Evolutionary conservation across 192 early-diverging fungal genomes (phyloP).

Genomic region (Podila clonocystis): DNA sequence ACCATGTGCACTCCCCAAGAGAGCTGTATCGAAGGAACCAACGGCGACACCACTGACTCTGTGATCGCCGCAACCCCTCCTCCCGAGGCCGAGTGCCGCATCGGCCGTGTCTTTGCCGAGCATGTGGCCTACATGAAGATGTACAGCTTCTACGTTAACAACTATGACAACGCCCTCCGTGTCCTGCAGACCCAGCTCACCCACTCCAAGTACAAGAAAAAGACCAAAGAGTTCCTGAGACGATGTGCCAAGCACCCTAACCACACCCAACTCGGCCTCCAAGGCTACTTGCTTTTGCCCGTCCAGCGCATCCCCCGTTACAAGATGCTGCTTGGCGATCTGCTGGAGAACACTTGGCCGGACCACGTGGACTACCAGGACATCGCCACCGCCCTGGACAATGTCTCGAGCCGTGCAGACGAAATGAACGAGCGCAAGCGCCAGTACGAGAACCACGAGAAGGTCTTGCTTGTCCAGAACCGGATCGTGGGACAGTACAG

Average conservation of each 20-base stretch:
- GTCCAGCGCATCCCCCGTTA: slow-evolving; percentile 94
- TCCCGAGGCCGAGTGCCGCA: slow-evolving; percentile 35
- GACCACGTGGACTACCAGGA: slow-evolving; percentile 78
- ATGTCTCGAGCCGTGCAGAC: slow-evolving; percentile 70
- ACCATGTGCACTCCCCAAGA: neutral
- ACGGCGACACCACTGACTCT: neutral
- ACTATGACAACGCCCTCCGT: slow-evolving; percentile 77
- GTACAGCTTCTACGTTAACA: slow-evolving; percentile 88
- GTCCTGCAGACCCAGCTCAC: slow-evolving; percentile 58
- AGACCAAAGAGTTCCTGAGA: slow-evolving; percentile 50
- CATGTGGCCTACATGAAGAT: slow-evolving; percentile 82
- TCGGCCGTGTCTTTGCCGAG: slow-evolving; percentile 77
- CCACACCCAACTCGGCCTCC: slow-evolving; percentile 84
- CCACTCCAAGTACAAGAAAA: slow-evolving; percentile 44
- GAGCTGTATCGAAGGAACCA: neutral
- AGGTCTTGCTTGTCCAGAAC: slow-evolving; percentile 60
- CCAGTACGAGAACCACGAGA: slow-evolving; percentile 67
- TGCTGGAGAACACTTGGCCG: slow-evolving; percentile 73
- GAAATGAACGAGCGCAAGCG: slow-evolving; percentile 92
- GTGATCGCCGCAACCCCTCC: slow-evolving; percentile 7
- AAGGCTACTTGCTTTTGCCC: slow-evolving; percentile 86
- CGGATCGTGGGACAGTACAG: slow-evolving; percentile 46
- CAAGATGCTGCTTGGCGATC: slow-evolving; percentile 78
- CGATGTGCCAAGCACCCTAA: slow-evolving; percentile 62
- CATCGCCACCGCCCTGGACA: slow-evolving; percentile 68